phyloP scores from a whole-genome alignment of 2,329 filamentous ascomycete species.

The Colletotrichum truncatum region DNA sequence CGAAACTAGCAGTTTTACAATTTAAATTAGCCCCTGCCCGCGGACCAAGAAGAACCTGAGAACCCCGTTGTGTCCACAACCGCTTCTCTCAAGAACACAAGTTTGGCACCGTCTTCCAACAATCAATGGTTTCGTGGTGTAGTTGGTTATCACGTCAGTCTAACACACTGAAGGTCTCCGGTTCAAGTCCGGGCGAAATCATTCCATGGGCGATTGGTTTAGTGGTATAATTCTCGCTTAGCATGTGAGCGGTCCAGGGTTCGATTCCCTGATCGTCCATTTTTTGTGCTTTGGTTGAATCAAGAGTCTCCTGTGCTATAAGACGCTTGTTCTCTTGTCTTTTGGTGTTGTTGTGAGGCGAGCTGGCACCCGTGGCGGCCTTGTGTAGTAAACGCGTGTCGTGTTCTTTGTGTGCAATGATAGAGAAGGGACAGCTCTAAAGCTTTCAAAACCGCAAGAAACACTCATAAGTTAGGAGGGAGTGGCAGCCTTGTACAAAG shows the following conservation, averaged over 20 bases:
- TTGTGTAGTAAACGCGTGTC: no score
- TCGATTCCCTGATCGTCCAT: constrained; percentile 28
- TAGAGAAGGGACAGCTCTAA: no score
- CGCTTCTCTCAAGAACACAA: neutral
- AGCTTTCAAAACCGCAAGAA: no score
- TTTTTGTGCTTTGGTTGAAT: neutral
- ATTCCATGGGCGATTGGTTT: constrained; percentile 19
- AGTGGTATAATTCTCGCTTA: constrained; percentile 32
- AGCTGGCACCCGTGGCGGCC: no score
- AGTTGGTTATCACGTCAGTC: constrained; percentile 60
- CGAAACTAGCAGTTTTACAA: neutral
- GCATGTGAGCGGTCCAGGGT: constrained; percentile 30
- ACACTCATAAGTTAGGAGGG: no score
- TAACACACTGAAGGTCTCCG: constrained; percentile 43
- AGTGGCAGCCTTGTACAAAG: no score
- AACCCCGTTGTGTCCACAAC: neutral
- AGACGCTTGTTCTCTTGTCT: neutral
- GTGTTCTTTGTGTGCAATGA: no score
- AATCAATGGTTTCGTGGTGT: constrained; percentile 36
- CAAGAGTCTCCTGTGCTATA: neutral
- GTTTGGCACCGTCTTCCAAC: neutral
- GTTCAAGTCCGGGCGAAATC: constrained; percentile 31
- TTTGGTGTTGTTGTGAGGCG: neutral
- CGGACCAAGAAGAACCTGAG: no score
- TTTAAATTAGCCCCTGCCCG: neutral